Evolutionary conservation across 2,329 filamentous ascomycete genomes (phyloP).

Genomic region (Aspergillus fijiensis): DNA sequence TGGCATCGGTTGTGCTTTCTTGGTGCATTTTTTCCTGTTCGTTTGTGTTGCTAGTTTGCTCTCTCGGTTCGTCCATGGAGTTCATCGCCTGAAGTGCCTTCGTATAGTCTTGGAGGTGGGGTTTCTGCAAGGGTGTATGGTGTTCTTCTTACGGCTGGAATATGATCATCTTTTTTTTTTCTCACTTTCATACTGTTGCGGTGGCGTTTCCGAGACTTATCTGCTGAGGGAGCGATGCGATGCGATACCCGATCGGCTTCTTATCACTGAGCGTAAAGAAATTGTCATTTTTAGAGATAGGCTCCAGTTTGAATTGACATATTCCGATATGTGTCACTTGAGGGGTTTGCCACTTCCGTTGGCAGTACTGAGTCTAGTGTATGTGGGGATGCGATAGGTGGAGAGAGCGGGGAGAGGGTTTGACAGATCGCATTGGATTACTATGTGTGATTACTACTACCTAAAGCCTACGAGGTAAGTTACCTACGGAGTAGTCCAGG

Average conservation of each 20-base stretch:
- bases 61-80: conserved; percentile 26
- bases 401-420: no score
- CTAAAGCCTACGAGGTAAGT: no score
- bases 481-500: background rate
- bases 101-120: conserved; percentile 26
- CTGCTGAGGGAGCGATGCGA: background rate
- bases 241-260: background rate
- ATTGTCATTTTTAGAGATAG: background rate
- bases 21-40: conserved; percentile 25
- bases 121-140: conserved; percentile 34
- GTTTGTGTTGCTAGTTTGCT: conserved; percentile 18
- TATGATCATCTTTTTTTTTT: conserved; percentile 18
- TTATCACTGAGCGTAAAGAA: background rate
- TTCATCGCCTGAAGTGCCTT: conserved; percentile 20
- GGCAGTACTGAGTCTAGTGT: background rate
- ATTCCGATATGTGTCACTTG: background rate
- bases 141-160: conserved; percentile 31
- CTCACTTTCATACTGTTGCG: conserved; percentile 13
- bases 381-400: background rate
- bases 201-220: conserved; percentile 10
- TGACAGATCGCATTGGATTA: background rate
- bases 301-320: background rate
- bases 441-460: background rate
- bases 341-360: background rate
- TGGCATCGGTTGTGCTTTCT: conserved; percentile 22